Evolutionary conservation across 2,329 filamentous ascomycete species (phyloP), one percentile per base, ranked within the genome.

Genomic region (Aspergillus hiratsukae): DNA sequence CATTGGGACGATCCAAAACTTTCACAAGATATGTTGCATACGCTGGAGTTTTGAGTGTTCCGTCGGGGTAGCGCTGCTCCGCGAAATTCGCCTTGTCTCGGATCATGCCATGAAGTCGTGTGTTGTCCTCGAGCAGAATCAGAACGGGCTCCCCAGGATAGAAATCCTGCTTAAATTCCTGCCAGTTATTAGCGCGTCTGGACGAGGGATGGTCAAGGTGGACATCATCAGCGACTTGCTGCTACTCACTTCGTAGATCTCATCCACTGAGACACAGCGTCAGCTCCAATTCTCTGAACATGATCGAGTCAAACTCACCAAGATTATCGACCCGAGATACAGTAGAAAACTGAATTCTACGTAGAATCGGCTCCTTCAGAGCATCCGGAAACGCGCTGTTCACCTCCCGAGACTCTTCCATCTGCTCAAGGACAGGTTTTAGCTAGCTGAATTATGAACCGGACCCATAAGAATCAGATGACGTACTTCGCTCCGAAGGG

Each of bases 361-460:
- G 88, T 62, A 99, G 79, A 51, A 99, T 90, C 10, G 93, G 94
- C 49, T 90, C 90, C 70, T 95, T 95, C 59, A 99, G 80, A 40
- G 90, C 85, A 73, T 96, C 91, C 19, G 94, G 94, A 65, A 99
- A 97, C 40, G 89, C 85, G 69, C 88, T 90, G 65, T 97, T 91
- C 57, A 97, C 91, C 74, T 96, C 91, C 72, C 87, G 86, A 49
- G 91, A 91, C 62, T 91, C 91, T 62, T 87, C 83, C 66, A 85
- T 83, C 88, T 91, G 61, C 21, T 17, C 11, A 51, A 43, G 11
- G 43, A 23, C 21, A 29, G 23, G 35, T 6, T 31, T 62, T 53
- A 62, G 58, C 31, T 23, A 48, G 14, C 9, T n/a, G 3, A n/a
- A 7, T 35, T 25, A 50, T 37, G 37, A 21, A 51, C 51, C 17